phyloP scores from a whole-genome alignment of 495 filamentous ascomycete genomes.

The Annulohypoxylon nitens region DNA sequence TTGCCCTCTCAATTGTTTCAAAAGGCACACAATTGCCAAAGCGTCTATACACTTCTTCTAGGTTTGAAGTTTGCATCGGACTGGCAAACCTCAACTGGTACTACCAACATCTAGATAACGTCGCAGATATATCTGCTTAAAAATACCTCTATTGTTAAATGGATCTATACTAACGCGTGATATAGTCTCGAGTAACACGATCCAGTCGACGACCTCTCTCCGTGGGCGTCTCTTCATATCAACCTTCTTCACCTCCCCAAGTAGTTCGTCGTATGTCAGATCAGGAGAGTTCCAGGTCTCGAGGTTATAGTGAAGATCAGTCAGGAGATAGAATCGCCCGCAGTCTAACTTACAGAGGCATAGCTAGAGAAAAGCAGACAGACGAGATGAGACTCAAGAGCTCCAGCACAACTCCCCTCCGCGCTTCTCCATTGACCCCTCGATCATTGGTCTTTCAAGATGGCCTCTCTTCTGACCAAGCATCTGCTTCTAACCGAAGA shows the following conservation, averaged over 20 bases:
- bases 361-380: slow-evolving; percentile 45
- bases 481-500: slow-evolving; percentile 56
- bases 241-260: slow-evolving; percentile 56
- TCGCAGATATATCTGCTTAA: slow-evolving; percentile 5
- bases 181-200: slow-evolving; percentile 58
- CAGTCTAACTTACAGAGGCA: slow-evolving; percentile 50
- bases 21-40: slow-evolving; percentile 13
- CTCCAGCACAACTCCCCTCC: slow-evolving; percentile 39
- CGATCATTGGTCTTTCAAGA: slow-evolving; percentile 59
- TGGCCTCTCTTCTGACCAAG: slow-evolving; percentile 55
- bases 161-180: slow-evolving; percentile 29
- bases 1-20: slow-evolving; percentile 34
- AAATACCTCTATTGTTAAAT: background rate
- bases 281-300: slow-evolving; percentile 56
- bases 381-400: slow-evolving; percentile 46
- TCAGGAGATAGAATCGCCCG: slow-evolving; percentile 47
- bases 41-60: background rate
- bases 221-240: slow-evolving; percentile 54
- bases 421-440: slow-evolving; percentile 60
- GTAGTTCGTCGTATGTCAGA: slow-evolving; percentile 61
- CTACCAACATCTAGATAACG: background rate
- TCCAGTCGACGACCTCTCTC: slow-evolving; percentile 61
- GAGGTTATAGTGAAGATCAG: slow-evolving; percentile 48
- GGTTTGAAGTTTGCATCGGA: background rate
- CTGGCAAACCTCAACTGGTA: background rate